Conservation (phyloP, 2,329 filamentous ascomycete species). For the Fusarium sp. region DNA sequence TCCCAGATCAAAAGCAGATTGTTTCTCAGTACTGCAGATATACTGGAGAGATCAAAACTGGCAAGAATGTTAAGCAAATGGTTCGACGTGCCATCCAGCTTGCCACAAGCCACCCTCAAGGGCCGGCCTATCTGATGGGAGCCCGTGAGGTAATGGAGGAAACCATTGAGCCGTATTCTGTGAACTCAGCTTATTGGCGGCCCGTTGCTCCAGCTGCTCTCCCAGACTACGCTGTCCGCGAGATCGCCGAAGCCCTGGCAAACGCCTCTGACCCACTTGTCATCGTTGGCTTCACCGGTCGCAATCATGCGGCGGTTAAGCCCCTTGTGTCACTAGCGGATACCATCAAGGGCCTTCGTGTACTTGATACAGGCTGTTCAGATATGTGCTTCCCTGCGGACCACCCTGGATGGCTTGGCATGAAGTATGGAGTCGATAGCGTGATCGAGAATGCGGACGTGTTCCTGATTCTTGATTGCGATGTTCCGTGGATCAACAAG, state of each 20-base stretch:
- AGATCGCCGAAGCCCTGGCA: neutral
- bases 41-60: slow-evolving; percentile 16
- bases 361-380: slow-evolving; percentile 24
- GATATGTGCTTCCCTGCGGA: slow-evolving; percentile 33
- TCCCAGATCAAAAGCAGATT: slow-evolving; percentile 27
- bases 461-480: slow-evolving; percentile 21
- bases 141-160: slow-evolving; percentile 43
- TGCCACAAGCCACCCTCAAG: slow-evolving; percentile 42
- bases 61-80: slow-evolving; percentile 19
- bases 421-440: slow-evolving; percentile 19
- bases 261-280: slow-evolving; percentile 16
- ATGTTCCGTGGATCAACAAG: slow-evolving; percentile 31
- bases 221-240: neutral
- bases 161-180: slow-evolving; percentile 21
- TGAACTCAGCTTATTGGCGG: slow-evolving; percentile 4
- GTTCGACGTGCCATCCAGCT: slow-evolving; percentile 32
- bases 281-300: slow-evolving; percentile 19
- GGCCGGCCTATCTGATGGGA: slow-evolving; percentile 44
- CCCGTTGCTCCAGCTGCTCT: slow-evolving; percentile 7
- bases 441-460: slow-evolving; percentile 12
- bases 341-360: neutral
- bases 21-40: slow-evolving; percentile 26
- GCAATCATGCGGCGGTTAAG: slow-evolving; percentile 9
- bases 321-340: slow-evolving; percentile 12
- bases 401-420: slow-evolving; percentile 17